Base-by-base conservation (phyloP, 768 basidiomycete genomes). In the Rickenella mellea region DNA sequence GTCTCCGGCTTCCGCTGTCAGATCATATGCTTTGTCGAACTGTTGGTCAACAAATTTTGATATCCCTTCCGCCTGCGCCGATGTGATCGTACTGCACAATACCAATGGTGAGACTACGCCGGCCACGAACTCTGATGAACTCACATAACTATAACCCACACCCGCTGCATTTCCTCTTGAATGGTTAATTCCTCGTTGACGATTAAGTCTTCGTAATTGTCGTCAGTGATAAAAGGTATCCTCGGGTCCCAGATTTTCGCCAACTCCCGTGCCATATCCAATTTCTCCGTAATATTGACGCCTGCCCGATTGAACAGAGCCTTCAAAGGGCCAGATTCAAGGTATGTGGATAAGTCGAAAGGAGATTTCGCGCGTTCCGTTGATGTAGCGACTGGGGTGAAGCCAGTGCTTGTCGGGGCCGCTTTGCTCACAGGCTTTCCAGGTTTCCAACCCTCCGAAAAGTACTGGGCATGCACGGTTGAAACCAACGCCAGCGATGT, bases 141-240 rank as follows among this genome's bases (percentile, higher is more conserved):
- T 50, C 56, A 90, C 90, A 93, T 72, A 42, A 87, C 58, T 25
- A 90, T 58, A 48, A 83, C 69, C 90, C 90, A 94, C 9, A 79
- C 70, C 33, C 88, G 69, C 28, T 80, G 65, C 44, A 69, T 62
- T 52, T 79, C 78, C 56, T 86, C 78, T 47, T 83, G 73, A 39
- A 70, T 62, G 7, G 50, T 46, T 51, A 91, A 58, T 12, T 60
- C 51, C 60, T 90, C 89, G 42, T 86, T 75, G 26, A 80, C 73
- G 46, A 92, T 73, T 39, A 85, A 26, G 22, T 84, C 78, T 21
- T 73, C 63, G 55, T 74, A 92, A 58, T 88, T 92, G 38, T 80
- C 70, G 59, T 93, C 90, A 39, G 83, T 88, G 59, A 94, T 76
- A 27, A 91, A 65, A 20, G 80, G 76, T 29, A 93, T 73, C 22